Evolutionary conservation across 257 asterid species (phyloP).

Genomic region (Solanum chilense): DNA sequence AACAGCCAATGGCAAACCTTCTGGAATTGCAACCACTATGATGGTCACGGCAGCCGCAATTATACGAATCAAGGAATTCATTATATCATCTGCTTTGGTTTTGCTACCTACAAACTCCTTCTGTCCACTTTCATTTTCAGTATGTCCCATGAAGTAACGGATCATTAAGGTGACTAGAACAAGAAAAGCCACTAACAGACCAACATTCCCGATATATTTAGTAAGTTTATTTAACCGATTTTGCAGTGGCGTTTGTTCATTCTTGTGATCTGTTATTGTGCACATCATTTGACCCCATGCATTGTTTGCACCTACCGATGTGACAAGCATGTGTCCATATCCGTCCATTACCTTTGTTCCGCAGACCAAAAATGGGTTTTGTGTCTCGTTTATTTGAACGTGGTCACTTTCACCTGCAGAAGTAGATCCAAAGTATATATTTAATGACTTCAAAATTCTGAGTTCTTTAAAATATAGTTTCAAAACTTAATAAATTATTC

Average conservation of each 20-base stretch:
- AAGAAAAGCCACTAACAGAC: neutral
- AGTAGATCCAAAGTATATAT: neutral
- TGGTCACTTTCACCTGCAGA: conserved; percentile 18
- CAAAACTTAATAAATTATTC: neutral
- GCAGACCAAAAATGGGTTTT: conserved; percentile 15
- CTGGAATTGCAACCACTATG: conserved; percentile 8
- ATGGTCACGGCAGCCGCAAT: conserved; percentile 11
- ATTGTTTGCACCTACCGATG: conserved; percentile 19
- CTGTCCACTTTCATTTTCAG: neutral
- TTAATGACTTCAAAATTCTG: neutral
- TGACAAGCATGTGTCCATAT: conserved; percentile 13
- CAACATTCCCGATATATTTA: neutral
- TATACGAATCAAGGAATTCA: neutral
- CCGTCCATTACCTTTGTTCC: conserved; percentile 28
- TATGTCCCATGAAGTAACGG: conserved; percentile 6
- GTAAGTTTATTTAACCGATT: neutral
- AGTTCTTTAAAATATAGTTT: neutral
- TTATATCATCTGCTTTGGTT: neutral
- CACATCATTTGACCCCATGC: conserved; percentile 31
- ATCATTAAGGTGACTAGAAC: neutral
- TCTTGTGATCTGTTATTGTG: neutral
- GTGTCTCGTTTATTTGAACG: neutral
- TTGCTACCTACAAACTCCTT: neutral
- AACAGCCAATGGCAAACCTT: conserved; percentile 12
- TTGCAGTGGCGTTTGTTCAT: conserved; percentile 3